Evolutionary conservation across 2,329 filamentous ascomycete species (phyloP).

Genomic region (Fusarium sp.): DNA sequence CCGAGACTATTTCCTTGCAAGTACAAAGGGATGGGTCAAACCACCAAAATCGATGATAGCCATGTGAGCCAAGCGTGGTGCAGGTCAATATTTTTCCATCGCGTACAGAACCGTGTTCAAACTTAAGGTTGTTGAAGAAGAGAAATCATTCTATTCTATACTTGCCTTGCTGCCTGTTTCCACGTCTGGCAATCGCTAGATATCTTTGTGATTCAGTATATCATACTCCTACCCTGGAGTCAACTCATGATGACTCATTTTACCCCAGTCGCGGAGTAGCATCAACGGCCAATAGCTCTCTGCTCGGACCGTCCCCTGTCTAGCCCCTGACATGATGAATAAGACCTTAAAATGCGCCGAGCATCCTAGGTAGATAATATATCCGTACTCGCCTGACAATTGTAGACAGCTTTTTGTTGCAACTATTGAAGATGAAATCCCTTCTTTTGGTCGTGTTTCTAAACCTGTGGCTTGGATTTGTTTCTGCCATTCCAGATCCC

Average conservation of each 20-base stretch:
- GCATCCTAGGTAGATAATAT: too few species aligned
- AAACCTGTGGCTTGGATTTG: neutral
- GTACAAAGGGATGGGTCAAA: too few species aligned
- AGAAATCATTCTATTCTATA: neutral
- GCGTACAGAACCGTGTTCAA: neutral
- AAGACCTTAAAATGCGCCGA: neutral
- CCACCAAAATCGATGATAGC: too few species aligned
- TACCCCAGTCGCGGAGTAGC: neutral
- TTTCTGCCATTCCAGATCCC: neutral
- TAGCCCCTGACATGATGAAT: neutral
- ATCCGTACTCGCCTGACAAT: too few species aligned
- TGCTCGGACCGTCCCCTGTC: neutral
- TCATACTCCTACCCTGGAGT: neutral
- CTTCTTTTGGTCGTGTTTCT: neutral
- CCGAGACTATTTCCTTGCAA: rapidly evolving
- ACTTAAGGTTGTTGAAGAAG: too few species aligned
- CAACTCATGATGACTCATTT: neutral
- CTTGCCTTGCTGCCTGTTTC: neutral
- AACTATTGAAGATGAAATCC: neutral
- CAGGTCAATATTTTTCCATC: too few species aligned
- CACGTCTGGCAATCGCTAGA: neutral
- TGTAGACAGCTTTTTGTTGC: neutral
- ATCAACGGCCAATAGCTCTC: neutral
- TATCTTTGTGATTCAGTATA: neutral
- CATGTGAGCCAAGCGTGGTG: rapidly evolving